Base-by-base conservation (phyloP, 768 basidiomycete genomes). In the Pleurotus salmoneostramineus region DNA sequence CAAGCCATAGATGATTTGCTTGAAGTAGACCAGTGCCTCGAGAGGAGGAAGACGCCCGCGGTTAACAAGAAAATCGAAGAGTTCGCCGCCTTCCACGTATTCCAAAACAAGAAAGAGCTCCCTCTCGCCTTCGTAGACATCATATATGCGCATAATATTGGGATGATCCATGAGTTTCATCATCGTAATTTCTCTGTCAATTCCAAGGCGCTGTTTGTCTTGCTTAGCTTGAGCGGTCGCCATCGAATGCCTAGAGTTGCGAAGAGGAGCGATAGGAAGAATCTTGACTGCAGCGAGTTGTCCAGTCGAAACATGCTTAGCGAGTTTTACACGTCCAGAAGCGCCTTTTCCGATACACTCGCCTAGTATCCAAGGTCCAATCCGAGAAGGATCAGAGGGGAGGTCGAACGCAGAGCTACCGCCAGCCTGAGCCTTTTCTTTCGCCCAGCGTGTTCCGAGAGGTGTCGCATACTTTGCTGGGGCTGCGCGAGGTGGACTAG, bases 91-190 rank as follows among this genome's bases (percentile, higher is more conserved):
- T 71, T 95, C 87, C 50, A 98, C 89, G 67, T 95, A 98, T 73
- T 98, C 96, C 52, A 98, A 82, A 35, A 98, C 87, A 34, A 98
- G 85, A 72, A 89, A 97, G 43, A 98, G 86, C 63, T 96, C 92
- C 66, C 83, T 87, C 43, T 91, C 86, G 68, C 92, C 91, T 73
- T 98, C 94, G 72, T 91, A 97, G 56, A 98, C 95, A 68, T 98
- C 95, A 72, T 93, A 95, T 42, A 98, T 88, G 60, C 89, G 86
- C 78, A 98, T 84, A 65, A 98, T 93, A 72, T 97, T 97, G 1
- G 94, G 95, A 68, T 98, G 95, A 66, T 95, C 92, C 87, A 98
- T 95, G 64, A 98, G 88, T 71, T 98, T 98, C 95, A 98, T 96
- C 87, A 98, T 95, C 57, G 91, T 93, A 60, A 98, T 96, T 71